These are phyloP conservation scores for Coemansia sp. DNA, from an alignment of 192 early-diverging fungal genomes.

Conservation along the genomic window DNA sequence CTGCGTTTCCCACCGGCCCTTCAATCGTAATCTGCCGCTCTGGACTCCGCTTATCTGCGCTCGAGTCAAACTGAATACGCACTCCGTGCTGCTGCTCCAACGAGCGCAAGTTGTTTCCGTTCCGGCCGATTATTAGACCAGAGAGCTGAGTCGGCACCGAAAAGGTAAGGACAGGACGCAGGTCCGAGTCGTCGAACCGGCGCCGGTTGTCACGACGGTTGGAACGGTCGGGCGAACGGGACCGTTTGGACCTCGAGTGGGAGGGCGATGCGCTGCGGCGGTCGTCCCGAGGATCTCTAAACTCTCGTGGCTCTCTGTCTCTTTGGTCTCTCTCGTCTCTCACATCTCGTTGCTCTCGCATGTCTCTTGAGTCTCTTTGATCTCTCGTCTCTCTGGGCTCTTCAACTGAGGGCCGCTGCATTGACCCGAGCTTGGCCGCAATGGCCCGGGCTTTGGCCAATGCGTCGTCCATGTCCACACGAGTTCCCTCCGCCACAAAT, in stretches of 20 bases:
- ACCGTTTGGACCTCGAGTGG: not conserved
- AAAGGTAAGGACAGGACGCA: constrained; percentile 44
- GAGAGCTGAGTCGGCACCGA: constrained; percentile 63
- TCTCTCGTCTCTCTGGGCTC: no score
- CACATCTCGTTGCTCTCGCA: no score
- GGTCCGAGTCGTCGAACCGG: constrained; percentile 12
- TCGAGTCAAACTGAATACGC: constrained; percentile 67
- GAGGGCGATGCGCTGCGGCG: constrained; percentile 48
- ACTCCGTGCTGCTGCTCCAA: constrained; percentile 72
- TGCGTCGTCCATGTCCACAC: constrained; percentile 62
- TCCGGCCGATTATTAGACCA: constrained; percentile 77
- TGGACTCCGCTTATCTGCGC: constrained; percentile 19
- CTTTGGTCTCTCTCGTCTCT: no score
- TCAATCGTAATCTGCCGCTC: constrained; percentile 46
- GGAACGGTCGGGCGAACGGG: not conserved
- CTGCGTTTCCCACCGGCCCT: constrained; percentile 14
- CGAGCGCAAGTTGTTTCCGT: constrained; percentile 73
- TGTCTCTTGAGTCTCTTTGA: no score
- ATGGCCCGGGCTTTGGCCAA: constrained; percentile 75
- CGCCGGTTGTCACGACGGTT: constrained; percentile 13
- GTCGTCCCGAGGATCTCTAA: not conserved
- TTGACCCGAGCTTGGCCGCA: constrained; percentile 63
- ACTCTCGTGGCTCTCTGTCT: no score
- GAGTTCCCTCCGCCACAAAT: constrained; percentile 3
- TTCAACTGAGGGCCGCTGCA: constrained; percentile 22